A percentile compares a stretch with the other conserved stretches of the same genome.
Evolutionary conservation across 768 basidiomycete species (phyloP).

Genomic region (Pulveroboletus sp.): DNA sequence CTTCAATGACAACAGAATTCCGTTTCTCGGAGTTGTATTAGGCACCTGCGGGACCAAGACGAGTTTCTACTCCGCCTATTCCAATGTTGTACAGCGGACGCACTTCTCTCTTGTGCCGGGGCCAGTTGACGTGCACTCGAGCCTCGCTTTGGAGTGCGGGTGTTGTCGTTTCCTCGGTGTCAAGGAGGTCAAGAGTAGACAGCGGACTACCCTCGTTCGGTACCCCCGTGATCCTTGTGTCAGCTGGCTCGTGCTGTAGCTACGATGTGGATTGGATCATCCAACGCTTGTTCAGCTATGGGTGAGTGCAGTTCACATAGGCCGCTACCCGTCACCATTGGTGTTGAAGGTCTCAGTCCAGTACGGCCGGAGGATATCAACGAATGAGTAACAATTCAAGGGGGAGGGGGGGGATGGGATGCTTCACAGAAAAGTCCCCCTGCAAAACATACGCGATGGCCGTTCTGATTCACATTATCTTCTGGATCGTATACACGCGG

Average conservation of each 20-base stretch:
- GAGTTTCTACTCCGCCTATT: neutral
- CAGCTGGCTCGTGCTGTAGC: neutral
- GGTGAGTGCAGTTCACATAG: neutral
- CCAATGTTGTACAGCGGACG: neutral
- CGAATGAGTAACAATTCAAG: neutral
- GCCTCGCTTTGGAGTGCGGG: no score
- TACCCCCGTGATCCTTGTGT: neutral
- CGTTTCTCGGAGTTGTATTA: neutral
- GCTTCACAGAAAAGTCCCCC: neutral
- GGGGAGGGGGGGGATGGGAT: no score
- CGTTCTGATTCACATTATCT: neutral
- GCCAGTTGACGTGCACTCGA: neutral
- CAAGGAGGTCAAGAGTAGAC: neutral
- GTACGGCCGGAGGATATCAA: neutral
- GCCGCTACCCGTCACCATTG: neutral
- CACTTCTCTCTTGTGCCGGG: neutral
- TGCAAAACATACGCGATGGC: neutral
- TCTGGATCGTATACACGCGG: neutral
- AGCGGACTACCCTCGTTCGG: no score
- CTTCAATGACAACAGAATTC: slow-evolving; percentile 1
- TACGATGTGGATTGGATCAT: neutral
- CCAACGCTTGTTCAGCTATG: no score
- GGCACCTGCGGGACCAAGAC: neutral
- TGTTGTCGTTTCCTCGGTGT: no score
- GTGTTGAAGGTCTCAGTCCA: neutral